phyloP scores from a whole-genome alignment of 257 asterid species.

The Solanum microdontum region DNA sequence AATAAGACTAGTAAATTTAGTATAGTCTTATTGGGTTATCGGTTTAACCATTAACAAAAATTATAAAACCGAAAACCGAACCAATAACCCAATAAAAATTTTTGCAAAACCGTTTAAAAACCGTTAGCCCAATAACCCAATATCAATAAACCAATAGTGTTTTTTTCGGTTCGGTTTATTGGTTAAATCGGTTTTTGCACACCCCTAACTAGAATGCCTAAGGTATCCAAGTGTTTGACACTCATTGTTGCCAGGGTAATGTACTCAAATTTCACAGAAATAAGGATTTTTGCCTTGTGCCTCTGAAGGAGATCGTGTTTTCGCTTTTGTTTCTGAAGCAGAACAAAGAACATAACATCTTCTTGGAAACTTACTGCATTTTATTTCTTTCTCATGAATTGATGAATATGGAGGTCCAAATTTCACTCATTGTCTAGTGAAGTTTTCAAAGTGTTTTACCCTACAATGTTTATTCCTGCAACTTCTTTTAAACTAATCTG shows the following conservation, averaged over 20 bases:
- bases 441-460: background rate
- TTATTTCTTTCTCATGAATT: background rate
- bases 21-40: too few relatives aligned
- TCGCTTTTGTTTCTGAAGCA: background rate
- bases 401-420: background rate
- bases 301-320: background rate
- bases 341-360: background rate
- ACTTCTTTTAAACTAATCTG: background rate
- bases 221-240: background rate
- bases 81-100: too few relatives aligned
- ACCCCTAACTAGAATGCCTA: background rate
- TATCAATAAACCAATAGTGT: too few relatives aligned
- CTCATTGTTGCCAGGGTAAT: background rate
- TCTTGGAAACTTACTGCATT: background rate
- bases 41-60: too few relatives aligned
- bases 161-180: too few relatives aligned
- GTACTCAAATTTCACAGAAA: background rate
- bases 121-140: too few relatives aligned
- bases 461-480: background rate
- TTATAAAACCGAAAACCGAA: too few relatives aligned
- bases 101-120: too few relatives aligned
- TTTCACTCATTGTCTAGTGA: background rate
- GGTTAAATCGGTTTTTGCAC: too few relatives aligned
- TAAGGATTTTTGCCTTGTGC: background rate
- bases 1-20: too few relatives aligned